Evolutionary conservation across 768 basidiomycete genomes (phyloP), one percentile per base, ranked within the genome.

Genomic region (Russula foetens): DNA sequence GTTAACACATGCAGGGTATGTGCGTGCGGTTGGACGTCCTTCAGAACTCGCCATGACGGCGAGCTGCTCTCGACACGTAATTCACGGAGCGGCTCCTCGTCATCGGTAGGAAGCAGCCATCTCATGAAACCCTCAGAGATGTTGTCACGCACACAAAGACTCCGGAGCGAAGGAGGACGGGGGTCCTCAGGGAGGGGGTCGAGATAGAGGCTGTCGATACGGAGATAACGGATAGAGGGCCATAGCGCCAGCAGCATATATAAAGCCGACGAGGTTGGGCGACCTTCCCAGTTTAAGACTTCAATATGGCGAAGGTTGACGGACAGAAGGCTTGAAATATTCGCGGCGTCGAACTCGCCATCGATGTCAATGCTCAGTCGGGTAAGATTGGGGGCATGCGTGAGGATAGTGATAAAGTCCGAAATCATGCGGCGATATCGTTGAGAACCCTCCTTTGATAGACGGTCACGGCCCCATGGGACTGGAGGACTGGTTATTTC

Each of bases 221-320:
- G 61, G 56, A 62, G 61, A 43, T 62, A 8, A 26, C 51, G 56
- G 23, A 62, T 58, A 38, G 56, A 58, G 12, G 61, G 56, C 61
- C 61, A 62, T 12, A 62, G 21, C 9, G 56, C 45, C 19, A 62
- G 45, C 33, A 62, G 29, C n/a, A 23, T 3, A 28, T 58, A 62
- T 43, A 62, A 28, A 14, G 44, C 56, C 3, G 61, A 53, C 19
- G 61, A 62, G 12, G 56, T 43, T 14, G 61, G 61, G 17, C 61
- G 61, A 8, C 61, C 61, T 53, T 62, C 61, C 61, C 61, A 62
- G 38, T 62, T 62, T 26, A 62, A 53, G 2, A 47, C 35, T 19
- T 62, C 35, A 21, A 62, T n/a, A 19, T 62, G 61, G 29, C 46
- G 51, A 11, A 58, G 61, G 39, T 58, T 28, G 61, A 62, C 28